Conservation (phyloP, 2,329 filamentous ascomycete genomes). For the Hypoxylon sp. region DNA sequence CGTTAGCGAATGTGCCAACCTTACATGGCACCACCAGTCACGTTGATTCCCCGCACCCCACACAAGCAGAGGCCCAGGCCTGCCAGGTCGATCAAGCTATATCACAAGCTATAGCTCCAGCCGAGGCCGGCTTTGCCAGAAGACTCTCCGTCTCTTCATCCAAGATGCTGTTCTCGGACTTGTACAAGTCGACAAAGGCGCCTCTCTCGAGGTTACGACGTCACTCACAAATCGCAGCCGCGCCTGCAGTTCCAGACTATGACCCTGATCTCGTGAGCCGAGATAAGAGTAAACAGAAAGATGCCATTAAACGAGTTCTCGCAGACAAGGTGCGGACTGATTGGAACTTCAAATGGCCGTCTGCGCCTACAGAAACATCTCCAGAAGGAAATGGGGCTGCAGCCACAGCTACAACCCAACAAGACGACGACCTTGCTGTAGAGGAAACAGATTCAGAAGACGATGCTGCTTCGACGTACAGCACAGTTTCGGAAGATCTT, state of each 20-base stretch:
- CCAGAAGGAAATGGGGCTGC: constrained; percentile 2
- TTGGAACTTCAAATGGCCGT: constrained; percentile 72
- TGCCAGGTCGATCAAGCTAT: constrained; percentile 44
- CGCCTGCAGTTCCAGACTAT: constrained; percentile 58
- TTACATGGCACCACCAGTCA: constrained; percentile 48
- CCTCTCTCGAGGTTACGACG: constrained; percentile 66
- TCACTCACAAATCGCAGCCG: constrained; percentile 49
- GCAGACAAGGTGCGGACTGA: constrained; percentile 67
- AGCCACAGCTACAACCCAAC: constrained; percentile 19
- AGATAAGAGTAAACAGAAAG: constrained; percentile 73
- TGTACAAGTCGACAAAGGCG: constrained; percentile 68
- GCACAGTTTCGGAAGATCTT: constrained; percentile 64
- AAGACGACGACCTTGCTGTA: constrained; percentile 29
- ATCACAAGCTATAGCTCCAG: constrained; percentile 44
- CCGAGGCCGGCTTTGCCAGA: constrained; percentile 32
- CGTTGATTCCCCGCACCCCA: constrained; percentile 50
- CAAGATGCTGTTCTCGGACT: constrained; percentile 70
- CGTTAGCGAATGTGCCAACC: constrained; percentile 38
- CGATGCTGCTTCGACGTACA: constrained; percentile 57
- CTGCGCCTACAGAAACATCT: constrained; percentile 35
- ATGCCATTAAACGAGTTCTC: constrained; percentile 69
- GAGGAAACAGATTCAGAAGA: constrained; percentile 53
- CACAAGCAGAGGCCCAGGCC: constrained; percentile 40
- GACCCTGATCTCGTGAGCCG: constrained; percentile 71
- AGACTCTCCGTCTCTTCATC: constrained; percentile 40